Evolutionary conservation across 2,329 filamentous ascomycete genomes (phyloP), one percentile per base, ranked within the genome.

Genomic region (Biscogniauxia sp.): DNA sequence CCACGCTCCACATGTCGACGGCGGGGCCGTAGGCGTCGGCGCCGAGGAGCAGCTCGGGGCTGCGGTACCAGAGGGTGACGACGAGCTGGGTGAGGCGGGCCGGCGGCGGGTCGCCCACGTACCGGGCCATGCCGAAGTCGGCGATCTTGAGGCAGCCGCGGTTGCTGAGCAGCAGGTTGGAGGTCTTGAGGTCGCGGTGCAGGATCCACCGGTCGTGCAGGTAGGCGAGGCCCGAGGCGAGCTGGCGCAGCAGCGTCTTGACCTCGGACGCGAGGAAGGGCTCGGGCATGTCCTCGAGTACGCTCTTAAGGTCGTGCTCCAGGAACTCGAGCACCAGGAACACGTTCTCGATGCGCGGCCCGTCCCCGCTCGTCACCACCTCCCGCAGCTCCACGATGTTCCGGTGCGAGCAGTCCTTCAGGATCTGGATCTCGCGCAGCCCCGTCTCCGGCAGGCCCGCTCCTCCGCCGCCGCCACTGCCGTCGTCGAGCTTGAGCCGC

Each of bases 311-410:
- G 73, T 99, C 95, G 81, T 99, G 95, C 80, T 98, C 94, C 70
- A 97, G 82, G 76, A 98, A 99, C 73, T 97, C 93, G 83, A 99
- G 94, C 64, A 98, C 95, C 60, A 99, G 86, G 75, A 92, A 96
- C 66, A 97, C 89, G 78, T 89, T 92, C 75, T 75, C 69, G 64
- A 70, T 69, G 62, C 66, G 66, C 61, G 70, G 73, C 69, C 74
- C 71, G 69, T 75, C 76, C 75, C 78, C 75, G 3, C 92, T 91
- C 51, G 94, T 86, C 0, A 98, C 92, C 7, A 98, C 89, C 74
- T 98, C 94, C 59, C 87, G 83, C 58, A 99, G 78, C 51, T 82
- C 78, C 13, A 99, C 93, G 64, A 99, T 86, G 74, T 98, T 96
- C 57, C 84, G 79, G 77, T 98, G 93, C 53, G 84, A 80, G 61